Conservation (phyloP, 805 yeast genomes). For the Yamadazyma nakazawae region DNA sequence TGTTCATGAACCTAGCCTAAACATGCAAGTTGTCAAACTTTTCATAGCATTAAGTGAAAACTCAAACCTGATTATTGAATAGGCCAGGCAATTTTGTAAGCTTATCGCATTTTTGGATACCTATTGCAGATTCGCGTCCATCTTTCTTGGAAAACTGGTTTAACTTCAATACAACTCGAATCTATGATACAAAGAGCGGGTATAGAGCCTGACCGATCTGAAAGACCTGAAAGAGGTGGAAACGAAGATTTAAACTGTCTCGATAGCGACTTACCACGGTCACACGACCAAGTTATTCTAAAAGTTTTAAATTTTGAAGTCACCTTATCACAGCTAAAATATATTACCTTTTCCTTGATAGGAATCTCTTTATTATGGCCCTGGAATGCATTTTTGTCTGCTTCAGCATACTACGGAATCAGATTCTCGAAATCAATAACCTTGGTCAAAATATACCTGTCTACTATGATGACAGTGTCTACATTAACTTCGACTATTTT, state of each 20-base stretch:
- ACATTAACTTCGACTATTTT: constrained; percentile 62
- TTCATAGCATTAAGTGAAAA: no score
- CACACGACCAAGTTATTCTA: constrained; percentile 20
- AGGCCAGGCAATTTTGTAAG: no score
- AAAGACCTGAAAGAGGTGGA: not conserved
- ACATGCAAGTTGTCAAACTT: not conserved
- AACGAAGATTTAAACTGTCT: not conserved
- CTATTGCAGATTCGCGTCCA: not conserved
- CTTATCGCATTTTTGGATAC: no score
- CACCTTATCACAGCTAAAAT: constrained; percentile 36
- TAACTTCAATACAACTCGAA: not conserved
- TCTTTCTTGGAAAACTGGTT: not conserved
- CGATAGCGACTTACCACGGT: not conserved
- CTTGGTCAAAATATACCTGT: constrained; percentile 60
- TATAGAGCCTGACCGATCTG: not conserved
- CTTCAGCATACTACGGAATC: constrained; percentile 73
- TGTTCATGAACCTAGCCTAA: not conserved
- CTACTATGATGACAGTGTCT: constrained; percentile 85
- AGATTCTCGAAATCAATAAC: constrained; percentile 51
- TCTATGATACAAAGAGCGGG: not conserved
- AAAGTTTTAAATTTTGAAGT: constrained; percentile 5
- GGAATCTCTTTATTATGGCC: constrained; percentile 93
- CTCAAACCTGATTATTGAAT: no score
- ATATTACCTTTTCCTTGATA: constrained; percentile 58
- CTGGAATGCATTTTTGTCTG: constrained; percentile 89